These are phyloP conservation scores for Aristolochia fimbriata DNA, from an alignment of 164 flowering plant species.

Conservation along the genomic window DNA sequence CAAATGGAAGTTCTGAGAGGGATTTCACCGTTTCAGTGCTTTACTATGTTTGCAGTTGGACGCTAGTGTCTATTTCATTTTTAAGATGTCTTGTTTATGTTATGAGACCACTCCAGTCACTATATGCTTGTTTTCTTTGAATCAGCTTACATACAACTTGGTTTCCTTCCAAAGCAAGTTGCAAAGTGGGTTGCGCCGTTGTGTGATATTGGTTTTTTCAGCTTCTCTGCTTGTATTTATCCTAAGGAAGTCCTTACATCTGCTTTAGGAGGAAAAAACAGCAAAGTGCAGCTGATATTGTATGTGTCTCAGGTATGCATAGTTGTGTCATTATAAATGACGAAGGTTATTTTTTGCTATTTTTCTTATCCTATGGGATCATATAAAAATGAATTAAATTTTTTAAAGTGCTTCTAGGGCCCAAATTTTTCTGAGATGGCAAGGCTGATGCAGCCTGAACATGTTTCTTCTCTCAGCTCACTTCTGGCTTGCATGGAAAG, in stretches of 20 bases:
- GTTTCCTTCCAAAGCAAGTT: slow-evolving; percentile 69
- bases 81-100: background rate
- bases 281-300: slow-evolving; percentile 49
- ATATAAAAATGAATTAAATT: background rate
- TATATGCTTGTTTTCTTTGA: slow-evolving; percentile 3
- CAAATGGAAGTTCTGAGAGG: no score
- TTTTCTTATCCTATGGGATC: background rate
- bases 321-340: background rate
- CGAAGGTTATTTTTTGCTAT: background rate
- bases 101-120: background rate
- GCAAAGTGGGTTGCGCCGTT: slow-evolving; percentile 87
- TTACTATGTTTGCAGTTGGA: no score
- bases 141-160: slow-evolving; percentile 74
- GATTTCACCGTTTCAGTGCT: no score
- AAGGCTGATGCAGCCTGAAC: slow-evolving; percentile 32
- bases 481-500: slow-evolving; percentile 68
- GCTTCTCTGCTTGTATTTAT: slow-evolving; percentile 53
- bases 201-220: slow-evolving; percentile 66
- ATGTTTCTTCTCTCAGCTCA: slow-evolving; percentile 51
- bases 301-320: slow-evolving; percentile 59
- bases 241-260: slow-evolving; percentile 64
- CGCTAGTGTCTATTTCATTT: no score
- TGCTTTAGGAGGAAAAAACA: slow-evolving; percentile 50
- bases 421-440: slow-evolving; percentile 42
- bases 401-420: slow-evolving; percentile 39